Conservation (phyloP, 257 asterid genomes). For the Nicotiana paniculata region DNA sequence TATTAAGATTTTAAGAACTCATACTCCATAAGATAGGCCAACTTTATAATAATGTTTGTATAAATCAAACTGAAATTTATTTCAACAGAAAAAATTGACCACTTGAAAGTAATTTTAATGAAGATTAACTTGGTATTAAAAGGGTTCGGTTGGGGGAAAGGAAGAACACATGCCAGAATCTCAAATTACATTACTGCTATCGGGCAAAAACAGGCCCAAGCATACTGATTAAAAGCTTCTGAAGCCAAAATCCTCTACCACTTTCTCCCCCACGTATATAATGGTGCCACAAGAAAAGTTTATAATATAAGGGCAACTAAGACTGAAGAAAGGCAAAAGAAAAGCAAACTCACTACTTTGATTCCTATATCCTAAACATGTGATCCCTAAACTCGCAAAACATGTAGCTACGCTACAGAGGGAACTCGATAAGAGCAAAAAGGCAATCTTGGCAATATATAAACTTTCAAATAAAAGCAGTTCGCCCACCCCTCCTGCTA, state of each 20-base stretch:
- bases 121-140: too few species aligned
- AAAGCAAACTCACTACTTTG: slow-evolving; percentile 13
- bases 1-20: not conserved
- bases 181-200: not conserved
- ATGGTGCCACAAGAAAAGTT: not conserved
- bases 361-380: not conserved
- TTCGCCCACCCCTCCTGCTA: slow-evolving; percentile 78
- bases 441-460: not conserved
- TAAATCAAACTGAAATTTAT: not conserved
- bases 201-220: not conserved
- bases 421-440: not conserved
- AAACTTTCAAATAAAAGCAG: slow-evolving; percentile 44
- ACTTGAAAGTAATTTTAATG: too few species aligned
- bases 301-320: not conserved
- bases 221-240: not conserved
- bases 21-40: not conserved
- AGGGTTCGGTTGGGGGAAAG: too few species aligned
- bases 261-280: not conserved
- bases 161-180: too few species aligned
- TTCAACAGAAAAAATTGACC: not conserved
- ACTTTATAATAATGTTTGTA: not conserved
- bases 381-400: slow-evolving; percentile 5
- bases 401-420: not conserved
- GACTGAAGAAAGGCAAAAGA: not conserved
- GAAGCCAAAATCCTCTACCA: not conserved